Base-by-base conservation (phyloP, 169 alveolate species). In the Cryptosporidium tyzzeri region DNA sequence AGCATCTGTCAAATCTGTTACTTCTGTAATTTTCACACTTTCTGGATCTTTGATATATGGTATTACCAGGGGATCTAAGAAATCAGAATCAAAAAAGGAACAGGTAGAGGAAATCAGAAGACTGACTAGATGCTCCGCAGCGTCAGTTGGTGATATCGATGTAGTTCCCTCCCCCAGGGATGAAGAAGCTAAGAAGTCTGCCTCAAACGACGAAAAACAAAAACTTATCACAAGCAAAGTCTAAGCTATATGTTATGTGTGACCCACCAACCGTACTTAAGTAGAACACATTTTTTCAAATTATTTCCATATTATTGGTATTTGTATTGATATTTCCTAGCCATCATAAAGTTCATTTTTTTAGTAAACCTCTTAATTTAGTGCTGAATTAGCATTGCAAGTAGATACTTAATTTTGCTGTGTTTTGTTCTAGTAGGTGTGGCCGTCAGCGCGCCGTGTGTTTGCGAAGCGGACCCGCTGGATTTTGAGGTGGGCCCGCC, bases 11-110 rank as follows among this genome's bases (percentile, higher is more conserved):
- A 62, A 80, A 29, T 80, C 89, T 10, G 69, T 80, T 0, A 18
- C 48, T 9, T 80, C 89, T 21, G 89, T 80, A n/a, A 21, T 45
- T 9, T 69, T 80, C 29, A 80, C 89, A 44, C 62, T 80, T 0
- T 80, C 89, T 5, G 89, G 89, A 12, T 80, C 89, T 1, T 55
- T 80, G 31, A 80, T 80, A 31, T 80, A 80, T 80, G 89, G 89
- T n/a, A 44, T 80, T 9, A 80, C 89, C 7, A 80, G 87, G 16
- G 69, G 89, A 14, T 41, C 89, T 18, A 67, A 23, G 18, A 67
- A 67, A 33, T 44, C 37, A n/a, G 74, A 80, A 39, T 16, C 86
- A 1, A 51, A 59, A 12, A 80, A 80, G 65, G 89, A 80, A 12
- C 62, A 80, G 3, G 53, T 61, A 29, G 89, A 80, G 44, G 75